Evolutionary conservation across 2,329 filamentous ascomycete genomes (phyloP), one percentile per base, ranked within the genome.

Genomic region (Lasiodiplodia hormozganensis): DNA sequence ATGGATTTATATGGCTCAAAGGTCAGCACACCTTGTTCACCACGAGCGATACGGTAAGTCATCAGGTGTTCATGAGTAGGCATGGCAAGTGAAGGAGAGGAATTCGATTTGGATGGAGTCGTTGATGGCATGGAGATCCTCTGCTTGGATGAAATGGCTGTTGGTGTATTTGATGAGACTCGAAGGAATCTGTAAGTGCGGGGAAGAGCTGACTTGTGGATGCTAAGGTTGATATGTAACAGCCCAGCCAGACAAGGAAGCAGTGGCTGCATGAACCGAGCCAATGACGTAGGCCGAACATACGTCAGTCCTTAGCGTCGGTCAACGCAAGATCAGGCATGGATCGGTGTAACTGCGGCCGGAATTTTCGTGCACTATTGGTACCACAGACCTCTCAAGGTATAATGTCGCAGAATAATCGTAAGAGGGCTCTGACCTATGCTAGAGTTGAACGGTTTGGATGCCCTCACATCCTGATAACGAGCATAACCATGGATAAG

Each of bases 1-100:
- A 80, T 75, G 21, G 85, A 86, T 76, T 90, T 89, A 79, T 90
- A 90, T 0, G 88, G 88, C 72, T 90, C 88, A 72, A 86, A 88
- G 1, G 86, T 88, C 38, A 90, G 78, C 11, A 90, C 88, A 65
- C 86, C 86, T 75, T 85, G 84, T 75, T 90, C 87, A 69, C 87
- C 87, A 53, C 87, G 86, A 16, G 81, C 86, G 70, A 90, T 88
- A 69, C 82, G 82, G 77, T 89, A 89, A 71, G 79, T 78, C 81
- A 85, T 84, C 60, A 80, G 80, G 43, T 83, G 78, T 12, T 75
- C 68, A 71, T 77, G 75, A 11, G 65, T 40, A 7, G 65, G 47
- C 6, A 18, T 64, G n/a, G 4, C 28, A 8, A 23, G 21, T 14
- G 18, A 12, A 2, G 38, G 11, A 34, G 52, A n/a, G 18, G 25